phyloP scores from a whole-genome alignment of 306 rosid species.

The Trifolium fragiferum region DNA sequence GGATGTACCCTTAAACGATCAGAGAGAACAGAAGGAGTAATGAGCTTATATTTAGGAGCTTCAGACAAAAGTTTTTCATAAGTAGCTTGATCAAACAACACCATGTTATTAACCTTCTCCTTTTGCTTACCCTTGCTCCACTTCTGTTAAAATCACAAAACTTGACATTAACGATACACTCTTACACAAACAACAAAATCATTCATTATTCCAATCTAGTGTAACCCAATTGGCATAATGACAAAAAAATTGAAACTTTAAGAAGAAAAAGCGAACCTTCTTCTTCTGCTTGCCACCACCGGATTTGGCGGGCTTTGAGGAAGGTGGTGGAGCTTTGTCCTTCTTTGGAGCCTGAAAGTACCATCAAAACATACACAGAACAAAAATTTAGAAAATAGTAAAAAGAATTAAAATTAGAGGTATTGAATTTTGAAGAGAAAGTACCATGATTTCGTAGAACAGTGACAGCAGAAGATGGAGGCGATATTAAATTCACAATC shows the following conservation, averaged over 20 bases:
- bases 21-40: constrained; percentile 75
- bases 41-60: constrained; percentile 79
- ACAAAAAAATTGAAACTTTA: background rate
- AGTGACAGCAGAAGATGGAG: constrained; percentile 1
- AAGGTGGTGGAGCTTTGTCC: constrained; percentile 78
- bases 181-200: constrained; percentile 4
- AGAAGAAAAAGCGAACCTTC: constrained; percentile 49
- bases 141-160: constrained; percentile 52
- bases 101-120: constrained; percentile 90
- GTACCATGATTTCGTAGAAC: constrained; percentile 38
- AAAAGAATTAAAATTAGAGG: too few relatives aligned
- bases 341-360: constrained; percentile 73
- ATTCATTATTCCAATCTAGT: background rate
- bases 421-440: background rate
- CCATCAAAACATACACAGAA: background rate
- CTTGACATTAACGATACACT: background rate
- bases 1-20: constrained; percentile 71
- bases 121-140: constrained; percentile 89
- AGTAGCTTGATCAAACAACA: constrained; percentile 67
- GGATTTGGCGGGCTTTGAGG: constrained; percentile 77
- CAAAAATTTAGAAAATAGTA: background rate
- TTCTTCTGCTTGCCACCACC: constrained; percentile 89
- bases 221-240: background rate
- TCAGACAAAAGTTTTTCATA: constrained; percentile 73
- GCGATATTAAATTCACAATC: background rate